phyloP scores from a whole-genome alignment of 441 rosid genomes.

The Euphorbia corollata region DNA sequence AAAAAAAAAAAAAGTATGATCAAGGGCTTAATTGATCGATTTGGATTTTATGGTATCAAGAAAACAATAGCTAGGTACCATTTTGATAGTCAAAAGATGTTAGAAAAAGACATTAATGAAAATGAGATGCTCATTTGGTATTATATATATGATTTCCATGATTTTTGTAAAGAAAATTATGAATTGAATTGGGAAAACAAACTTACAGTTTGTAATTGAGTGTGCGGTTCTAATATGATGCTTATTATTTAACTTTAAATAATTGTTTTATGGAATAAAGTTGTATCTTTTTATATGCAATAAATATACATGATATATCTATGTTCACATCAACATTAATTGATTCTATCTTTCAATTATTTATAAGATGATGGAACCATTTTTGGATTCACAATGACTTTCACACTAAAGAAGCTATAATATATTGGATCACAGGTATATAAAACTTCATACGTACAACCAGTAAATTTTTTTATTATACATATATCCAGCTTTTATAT shows the following conservation, averaged over 20 bases:
- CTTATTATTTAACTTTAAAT: too few species aligned
- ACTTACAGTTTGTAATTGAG: neutral
- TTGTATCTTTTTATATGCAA: neutral
- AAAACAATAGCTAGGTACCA: constrained; percentile 25
- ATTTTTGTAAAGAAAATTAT: constrained; percentile 29
- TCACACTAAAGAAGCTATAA: constrained; percentile 1
- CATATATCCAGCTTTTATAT: too few species aligned
- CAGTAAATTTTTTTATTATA: too few species aligned
- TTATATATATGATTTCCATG: constrained; percentile 12
- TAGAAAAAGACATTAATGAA: constrained; percentile 9
- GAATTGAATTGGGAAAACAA: constrained; percentile 19
- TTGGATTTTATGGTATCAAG: constrained; percentile 20
- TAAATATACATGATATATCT: neutral
- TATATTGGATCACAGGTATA: neutral
- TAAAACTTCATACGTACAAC: too few species aligned
- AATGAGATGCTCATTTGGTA: constrained; percentile 16
- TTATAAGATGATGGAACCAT: constrained; percentile 9
- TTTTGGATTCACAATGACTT: neutral
- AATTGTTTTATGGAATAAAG: neutral
- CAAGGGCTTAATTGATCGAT: constrained; percentile 18
- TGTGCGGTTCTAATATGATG: too few species aligned
- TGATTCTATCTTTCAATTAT: neutral
- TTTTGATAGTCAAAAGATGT: constrained; percentile 27
- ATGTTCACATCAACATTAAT: neutral
- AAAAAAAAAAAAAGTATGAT: neutral